phyloP scores from a whole-genome alignment of 306 rosid species.

The Prunus armeniaca region DNA sequence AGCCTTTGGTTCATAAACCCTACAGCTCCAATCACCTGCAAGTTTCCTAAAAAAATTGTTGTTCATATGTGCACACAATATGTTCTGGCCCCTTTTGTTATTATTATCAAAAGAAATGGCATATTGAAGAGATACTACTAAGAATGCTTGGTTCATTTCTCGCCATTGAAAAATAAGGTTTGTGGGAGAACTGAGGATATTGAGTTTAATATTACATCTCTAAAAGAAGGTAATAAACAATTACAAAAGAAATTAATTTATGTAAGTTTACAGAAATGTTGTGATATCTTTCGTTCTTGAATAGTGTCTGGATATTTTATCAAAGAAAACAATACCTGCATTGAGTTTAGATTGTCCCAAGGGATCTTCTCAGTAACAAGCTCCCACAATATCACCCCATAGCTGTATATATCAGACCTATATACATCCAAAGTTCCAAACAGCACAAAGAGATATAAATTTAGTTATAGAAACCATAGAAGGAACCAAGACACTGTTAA shows the following conservation, averaged over 20 bases:
- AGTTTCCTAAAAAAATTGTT: slow-evolving; percentile 39
- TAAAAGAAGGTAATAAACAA: neutral
- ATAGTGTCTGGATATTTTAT: slow-evolving; percentile 12
- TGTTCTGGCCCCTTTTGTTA: no score
- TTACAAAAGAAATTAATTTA: neutral
- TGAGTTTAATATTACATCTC: neutral
- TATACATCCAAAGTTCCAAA: slow-evolving; percentile 22
- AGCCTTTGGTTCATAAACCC: slow-evolving; percentile 96
- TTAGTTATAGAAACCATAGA: slow-evolving; percentile 9
- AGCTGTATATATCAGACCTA: slow-evolving; percentile 98
- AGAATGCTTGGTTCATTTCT: neutral
- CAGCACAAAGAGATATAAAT: slow-evolving; percentile 14
- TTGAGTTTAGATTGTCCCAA: slow-evolving; percentile 94
- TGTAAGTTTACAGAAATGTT: neutral
- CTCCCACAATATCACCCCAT: slow-evolving; percentile 97
- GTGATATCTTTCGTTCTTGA: neutral
- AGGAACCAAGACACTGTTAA: slow-evolving; percentile 8
- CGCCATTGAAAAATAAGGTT: no score
- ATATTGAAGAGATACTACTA: neutral
- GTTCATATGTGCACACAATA: slow-evolving; percentile 38
- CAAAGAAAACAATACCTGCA: slow-evolving; percentile 80
- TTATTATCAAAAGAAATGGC: neutral
- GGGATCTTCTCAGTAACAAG: slow-evolving; percentile 96
- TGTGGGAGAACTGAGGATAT: neutral
- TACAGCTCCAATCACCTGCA: slow-evolving; percentile 98